Conservation (phyloP, 768 basidiomycete genomes). For the Xerocomellus intermedius region DNA sequence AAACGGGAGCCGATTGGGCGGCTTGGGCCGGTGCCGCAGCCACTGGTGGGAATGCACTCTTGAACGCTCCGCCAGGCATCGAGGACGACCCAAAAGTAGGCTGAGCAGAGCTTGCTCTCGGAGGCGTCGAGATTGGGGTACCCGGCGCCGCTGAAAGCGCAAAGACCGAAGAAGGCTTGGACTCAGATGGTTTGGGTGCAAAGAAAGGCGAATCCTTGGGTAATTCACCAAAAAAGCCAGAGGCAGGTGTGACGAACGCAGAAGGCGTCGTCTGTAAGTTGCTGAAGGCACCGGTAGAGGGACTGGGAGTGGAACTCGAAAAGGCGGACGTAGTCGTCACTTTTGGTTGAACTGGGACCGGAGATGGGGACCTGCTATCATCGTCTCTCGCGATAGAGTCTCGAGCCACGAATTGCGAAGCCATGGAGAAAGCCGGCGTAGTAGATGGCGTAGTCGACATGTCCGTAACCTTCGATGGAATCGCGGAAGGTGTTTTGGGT, state of each 20-base stretch:
- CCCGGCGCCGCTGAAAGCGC: slow-evolving; percentile 15
- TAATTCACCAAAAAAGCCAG: slow-evolving; percentile 34
- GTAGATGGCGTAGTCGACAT: slow-evolving; percentile 4
- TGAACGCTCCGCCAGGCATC: slow-evolving; percentile 25
- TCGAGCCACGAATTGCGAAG: slow-evolving; percentile 9
- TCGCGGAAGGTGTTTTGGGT: slow-evolving; percentile 11
- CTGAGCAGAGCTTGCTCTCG: slow-evolving; percentile 20
- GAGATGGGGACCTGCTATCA: slow-evolving; percentile 33
- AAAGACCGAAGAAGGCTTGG: slow-evolving; percentile 41
- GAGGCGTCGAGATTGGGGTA: slow-evolving; percentile 22
- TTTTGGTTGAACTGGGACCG: slow-evolving; percentile 6
- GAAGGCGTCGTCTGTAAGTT: slow-evolving; percentile 34
- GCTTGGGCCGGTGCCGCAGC: slow-evolving; percentile 2
- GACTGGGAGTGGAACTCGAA: slow-evolving; percentile 24
- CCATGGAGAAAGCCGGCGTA: background rate
- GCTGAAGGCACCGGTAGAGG: slow-evolving; percentile 40
- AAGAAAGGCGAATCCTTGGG: slow-evolving; percentile 55
- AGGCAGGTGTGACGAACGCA: slow-evolving; percentile 38
- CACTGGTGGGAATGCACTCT: slow-evolving; percentile 18
- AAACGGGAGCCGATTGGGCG: slow-evolving; percentile 15
- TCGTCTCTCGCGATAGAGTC: slow-evolving; percentile 12
- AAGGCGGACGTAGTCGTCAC: slow-evolving; percentile 9
- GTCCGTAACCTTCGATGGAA: slow-evolving; percentile 2
- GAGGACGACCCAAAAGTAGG: slow-evolving; percentile 43
- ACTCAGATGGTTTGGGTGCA: slow-evolving; percentile 34